Base-by-base conservation (phyloP, 1,139 yeast species). In the Meyerozyma guilliermondii region DNA sequence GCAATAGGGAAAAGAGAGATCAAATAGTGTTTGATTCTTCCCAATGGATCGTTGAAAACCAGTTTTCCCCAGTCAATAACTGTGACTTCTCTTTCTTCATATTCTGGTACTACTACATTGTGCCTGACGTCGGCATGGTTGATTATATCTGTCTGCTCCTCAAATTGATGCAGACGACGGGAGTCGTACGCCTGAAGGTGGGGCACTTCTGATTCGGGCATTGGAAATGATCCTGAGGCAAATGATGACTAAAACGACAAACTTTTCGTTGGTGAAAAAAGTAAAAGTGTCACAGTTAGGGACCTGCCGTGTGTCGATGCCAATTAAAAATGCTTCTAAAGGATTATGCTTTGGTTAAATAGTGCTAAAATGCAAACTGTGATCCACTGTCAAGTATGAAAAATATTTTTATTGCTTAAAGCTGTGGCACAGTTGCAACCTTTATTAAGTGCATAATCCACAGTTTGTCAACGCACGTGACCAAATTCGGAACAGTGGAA, bases 1-100 rank as follows among this genome's bases (percentile, higher is more conserved):
- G 79, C 62, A 38, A 91, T 82, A 5, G 97, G 98, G 59, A 89
- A 87, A 36, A 89, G 59, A 1, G 92, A 82, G 16, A 67, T 47
- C 3, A 81, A 45, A 55, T 89, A 89, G 34, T 66, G 45, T 14
- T 54, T 54, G 33, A 67, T 46, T 41, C 65, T 68, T 2, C 53
- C 49, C 3, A 60, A 48, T 0, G 91, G 87, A 46, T 71, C 49
- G 17, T 55, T 49, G 36, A 72, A 56, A 1, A 71, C 49, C 6
- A 62, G 50, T 44, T 58, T 56, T 1, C 64, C 60, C 70, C 78
- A 81, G 40, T 73, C 80, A n/a, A 63, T 41, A 9, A 73, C 74
- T 2, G 69, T 67, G 2, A 77, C 75, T 5, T 66, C 63, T 8
- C 56, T 55, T 54, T 76, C 78, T 39, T 60, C 47, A 49, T 64